Evolutionary conservation across 2,329 filamentous ascomycete genomes (phyloP).

Genomic region (Fusarium tupiense): DNA sequence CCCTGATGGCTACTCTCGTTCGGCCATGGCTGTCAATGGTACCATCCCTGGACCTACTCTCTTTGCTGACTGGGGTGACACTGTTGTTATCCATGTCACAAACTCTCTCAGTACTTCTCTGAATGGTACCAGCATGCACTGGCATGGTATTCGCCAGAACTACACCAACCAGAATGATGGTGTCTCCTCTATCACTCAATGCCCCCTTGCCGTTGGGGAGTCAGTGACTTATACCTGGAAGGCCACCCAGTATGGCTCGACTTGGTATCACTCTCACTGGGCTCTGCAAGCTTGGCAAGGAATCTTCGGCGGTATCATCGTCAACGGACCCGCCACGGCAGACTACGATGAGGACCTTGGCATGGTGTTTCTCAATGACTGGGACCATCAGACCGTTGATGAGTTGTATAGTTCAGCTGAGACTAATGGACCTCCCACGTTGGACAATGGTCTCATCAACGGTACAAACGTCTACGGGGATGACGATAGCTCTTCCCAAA

Average conservation of each 20-base stretch:
- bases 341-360: constrained; percentile 73
- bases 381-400: constrained; percentile 60
- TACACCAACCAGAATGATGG: constrained; percentile 66
- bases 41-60: constrained; percentile 69
- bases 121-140: constrained; percentile 72
- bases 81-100: constrained; percentile 62
- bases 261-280: constrained; percentile 72
- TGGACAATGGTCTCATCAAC: constrained; percentile 59
- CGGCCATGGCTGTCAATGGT: constrained; percentile 62
- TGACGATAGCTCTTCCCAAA: constrained; percentile 31
- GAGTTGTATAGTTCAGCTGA: constrained; percentile 44
- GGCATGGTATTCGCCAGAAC: constrained; percentile 69
- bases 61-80: constrained; percentile 61
- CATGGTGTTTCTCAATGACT: constrained; percentile 66
- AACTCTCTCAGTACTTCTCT: constrained; percentile 54
- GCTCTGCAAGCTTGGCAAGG: constrained; percentile 62
- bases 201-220: constrained; percentile 61
- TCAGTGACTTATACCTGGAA: constrained; percentile 66
- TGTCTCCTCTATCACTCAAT: constrained; percentile 60
- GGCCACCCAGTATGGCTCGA: constrained; percentile 63
- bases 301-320: constrained; percentile 67
- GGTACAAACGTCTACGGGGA: constrained; percentile 53
- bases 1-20: constrained; percentile 57
- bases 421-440: constrained; percentile 45
- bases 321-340: constrained; percentile 67